These are phyloP conservation scores for Phytophthora litchii DNA, from an alignment of 352 stramenopile genomes.

Conservation along the genomic window DNA sequence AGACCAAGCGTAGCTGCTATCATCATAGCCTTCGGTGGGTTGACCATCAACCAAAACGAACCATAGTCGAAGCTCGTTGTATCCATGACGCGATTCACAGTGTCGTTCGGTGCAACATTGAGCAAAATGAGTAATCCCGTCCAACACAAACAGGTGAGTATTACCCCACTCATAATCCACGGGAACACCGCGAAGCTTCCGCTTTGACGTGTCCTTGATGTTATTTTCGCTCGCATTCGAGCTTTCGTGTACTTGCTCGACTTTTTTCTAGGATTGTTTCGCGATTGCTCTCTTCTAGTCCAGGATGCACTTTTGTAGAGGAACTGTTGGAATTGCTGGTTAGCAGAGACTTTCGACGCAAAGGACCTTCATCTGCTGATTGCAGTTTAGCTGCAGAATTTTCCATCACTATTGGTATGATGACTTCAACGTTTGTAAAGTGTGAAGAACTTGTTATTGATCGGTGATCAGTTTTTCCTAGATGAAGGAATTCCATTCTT, in stretches of 20 bases:
- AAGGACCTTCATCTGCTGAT: neutral
- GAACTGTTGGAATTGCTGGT: conserved; percentile 1
- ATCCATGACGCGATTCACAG: conserved; percentile 31
- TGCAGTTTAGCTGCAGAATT: neutral
- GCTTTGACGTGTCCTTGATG: neutral
- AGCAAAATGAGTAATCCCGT: conserved; percentile 24
- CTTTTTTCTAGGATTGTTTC: conserved; percentile 1
- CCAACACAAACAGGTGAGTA: conserved; percentile 24
- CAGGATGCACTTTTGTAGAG: conserved; percentile 7
- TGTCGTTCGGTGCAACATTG: conserved; percentile 27
- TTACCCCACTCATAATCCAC: neutral
- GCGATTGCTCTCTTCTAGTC: neutral
- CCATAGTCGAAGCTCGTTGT: conserved; percentile 33
- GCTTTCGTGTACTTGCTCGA: conserved; percentile 7
- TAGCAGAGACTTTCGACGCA: conserved; percentile 3
- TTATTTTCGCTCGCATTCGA: neutral
- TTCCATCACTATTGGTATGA: neutral
- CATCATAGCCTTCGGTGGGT: conserved; percentile 10
- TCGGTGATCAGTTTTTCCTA: no score
- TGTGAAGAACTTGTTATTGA: neutral
- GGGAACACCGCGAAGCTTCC: neutral
- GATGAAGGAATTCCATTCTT: neutral
- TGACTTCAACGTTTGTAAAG: neutral
- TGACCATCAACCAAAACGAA: conserved; percentile 29
- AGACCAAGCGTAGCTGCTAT: conserved; percentile 5